Base-by-base conservation (phyloP, 495 filamentous ascomycete species). In the Evansstolkia leycettana region DNA sequence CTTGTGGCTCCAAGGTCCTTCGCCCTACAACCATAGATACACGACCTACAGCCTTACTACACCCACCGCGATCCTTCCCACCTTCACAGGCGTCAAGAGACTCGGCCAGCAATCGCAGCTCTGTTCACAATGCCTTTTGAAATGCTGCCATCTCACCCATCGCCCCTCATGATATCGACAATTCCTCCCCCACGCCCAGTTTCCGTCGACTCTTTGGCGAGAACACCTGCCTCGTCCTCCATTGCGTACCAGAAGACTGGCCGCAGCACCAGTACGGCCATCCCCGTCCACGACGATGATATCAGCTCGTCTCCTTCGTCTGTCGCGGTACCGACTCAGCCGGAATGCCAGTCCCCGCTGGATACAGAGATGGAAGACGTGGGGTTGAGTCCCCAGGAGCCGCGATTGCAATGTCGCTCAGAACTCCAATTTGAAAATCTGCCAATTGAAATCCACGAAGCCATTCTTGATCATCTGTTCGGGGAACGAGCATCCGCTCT, bases 371-470 rank as follows among this genome's bases (percentile, higher is more conserved):
- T 54, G 51, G 46, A 49, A 29, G 51, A 50, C 15, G 28, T 19
- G 9, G n/a, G 19, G 38, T 27, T 41, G 39, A 9, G 3, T 10
- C 10, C 32, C 2, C 10, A 34, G 10, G 18, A 34, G 20, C 5
- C 20, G 9, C 20, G 9, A 31, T 5, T 5, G 11, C 13, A n/a
- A 5, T 28, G 24, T 35, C 44, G 39, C 30, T 42, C 44, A 27
- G 39, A 38, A 12, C 30, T 48, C 10, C 48, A 38, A 8, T 59
- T 82, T 34, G 60, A 64, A 34, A 57, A 73, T 37, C 61, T 84
- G 7, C 80, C 80, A 12, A 62, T 69, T 34, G 80, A 84, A 51
- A 81, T 84, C 32, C 75, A 82, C 48, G 78, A 83, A 42, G 69
- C 65, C 27, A 77, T 84, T 30, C 58, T 82, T 6, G 78, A 82